Evolutionary conservation across 192 early-diverging fungal genomes (phyloP), one percentile per base, ranked within the genome.

Genomic region (Funneliformis mosseae): DNA sequence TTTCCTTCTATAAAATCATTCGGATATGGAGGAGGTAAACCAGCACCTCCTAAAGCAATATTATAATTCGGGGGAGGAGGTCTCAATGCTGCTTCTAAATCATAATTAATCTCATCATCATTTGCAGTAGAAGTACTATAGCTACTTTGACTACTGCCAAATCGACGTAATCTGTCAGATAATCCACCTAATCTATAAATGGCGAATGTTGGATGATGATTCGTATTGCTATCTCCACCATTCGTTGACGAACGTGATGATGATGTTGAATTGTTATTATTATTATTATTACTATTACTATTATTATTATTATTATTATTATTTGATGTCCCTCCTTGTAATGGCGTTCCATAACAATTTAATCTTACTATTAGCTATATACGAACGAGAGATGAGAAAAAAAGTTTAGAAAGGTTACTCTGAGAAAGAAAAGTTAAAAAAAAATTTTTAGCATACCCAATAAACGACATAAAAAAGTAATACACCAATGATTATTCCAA

Each of bases 1-100:
- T 27, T 64, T 23, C 11, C 8, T 64, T 64, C 63, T 28, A 27
- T 14, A 28, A 8, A 0, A 27, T 64, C 12, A 27, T 3, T 23
- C 62, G 11, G 21, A 11, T 72, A 72, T 21, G 70, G 70, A 23
- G 70, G 70, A 25, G 73, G 73, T 23, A 74, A 74, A 46, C 73
- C 73, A 18, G 48, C 48, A 55, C 73, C 73, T 55, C 59, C 48
- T 55, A 74, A 74, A 6, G 73, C 33, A 11, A 3, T 59, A 28
- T 14, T 55, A 48, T 74, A 74, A 38, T 46, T 33, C 16, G 73
- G 73, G 18, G 73, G 73, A 48, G 73, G 73, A 8, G 63, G 63
- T 12, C 33, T 69, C 16, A 41, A 38, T 41, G 33, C 28, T 66
- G 0, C 25, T 4, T 25, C 63, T 7, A 66, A 27, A n/a, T 66